Percentiles rank a stretch among this genome's conserved stretches.
Evolutionary conservation across 305 asterid genomes (phyloP).

Genomic region (Rubia occidens): DNA sequence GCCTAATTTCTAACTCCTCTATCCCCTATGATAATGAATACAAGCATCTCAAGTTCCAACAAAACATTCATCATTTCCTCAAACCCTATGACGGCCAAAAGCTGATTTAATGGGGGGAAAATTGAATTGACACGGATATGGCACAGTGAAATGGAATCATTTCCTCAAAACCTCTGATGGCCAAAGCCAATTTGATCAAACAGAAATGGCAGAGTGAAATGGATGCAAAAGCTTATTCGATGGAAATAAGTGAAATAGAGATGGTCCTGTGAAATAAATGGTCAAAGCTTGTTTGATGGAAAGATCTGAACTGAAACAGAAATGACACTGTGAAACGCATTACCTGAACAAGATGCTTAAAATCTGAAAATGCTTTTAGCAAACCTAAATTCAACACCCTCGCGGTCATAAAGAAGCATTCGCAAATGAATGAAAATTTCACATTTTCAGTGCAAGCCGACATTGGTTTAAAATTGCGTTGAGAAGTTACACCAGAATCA

Average conservation of each 20-base stretch:
- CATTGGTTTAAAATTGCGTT: slow-evolving; percentile 26
- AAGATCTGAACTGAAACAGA: slow-evolving; percentile 1
- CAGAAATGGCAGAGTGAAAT: background rate
- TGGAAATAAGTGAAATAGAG: background rate
- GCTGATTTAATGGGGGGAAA: no score
- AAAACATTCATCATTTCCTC: background rate
- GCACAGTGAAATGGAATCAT: background rate
- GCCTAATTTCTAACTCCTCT: background rate
- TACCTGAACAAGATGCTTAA: slow-evolving; percentile 94
- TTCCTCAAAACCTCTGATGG: background rate
- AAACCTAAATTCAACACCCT: slow-evolving; percentile 88
- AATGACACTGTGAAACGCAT: slow-evolving; percentile 8
- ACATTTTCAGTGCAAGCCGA: slow-evolving; percentile 36
- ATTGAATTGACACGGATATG: background rate
- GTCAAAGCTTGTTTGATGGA: background rate
- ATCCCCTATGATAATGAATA: background rate
- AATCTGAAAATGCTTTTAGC: slow-evolving; percentile 90
- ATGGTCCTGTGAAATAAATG: background rate
- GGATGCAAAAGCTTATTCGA: background rate
- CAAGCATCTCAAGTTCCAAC: background rate
- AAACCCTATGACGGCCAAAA: background rate
- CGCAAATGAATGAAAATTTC: slow-evolving; percentile 82
- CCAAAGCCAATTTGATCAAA: background rate
- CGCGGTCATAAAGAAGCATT: slow-evolving; percentile 98
- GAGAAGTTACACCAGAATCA: slow-evolving; percentile 32